Base-by-base conservation (phyloP, 1,284 basidiomycete species). In the Leccinum cinnamomeum region DNA sequence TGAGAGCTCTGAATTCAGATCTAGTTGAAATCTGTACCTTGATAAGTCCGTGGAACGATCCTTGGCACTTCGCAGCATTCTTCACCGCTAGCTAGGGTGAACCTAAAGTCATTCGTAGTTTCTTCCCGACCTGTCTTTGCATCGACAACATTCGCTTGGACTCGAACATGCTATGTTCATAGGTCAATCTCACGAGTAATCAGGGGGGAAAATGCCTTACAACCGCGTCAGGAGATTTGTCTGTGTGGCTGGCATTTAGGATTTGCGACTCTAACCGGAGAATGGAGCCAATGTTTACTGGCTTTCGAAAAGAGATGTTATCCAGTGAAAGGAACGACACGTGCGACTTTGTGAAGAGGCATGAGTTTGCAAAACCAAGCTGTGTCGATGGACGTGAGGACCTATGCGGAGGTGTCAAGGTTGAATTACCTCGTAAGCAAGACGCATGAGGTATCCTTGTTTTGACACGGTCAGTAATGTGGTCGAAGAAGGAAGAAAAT, bases 261-360 rank as follows among this genome's bases (percentile, higher is more conserved):
- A 93, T 83, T 65, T 85, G 82, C 1, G 90, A 90, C 2, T 84
- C 85, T 48, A 94, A 79, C 8, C 87, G 83, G 8, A 94, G 82
- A 57, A 93, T 88, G 0, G 88, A 91, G 5, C 91, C 92, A 58
- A 94, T 92, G 3, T 90, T 88, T 0, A 94, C 91, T 0, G 91
- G 91, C n/a, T 85, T 82, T 54, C 84, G 81, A 78, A 94, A 94
- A 2, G 86, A 85, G 71, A 94, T 92, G 57, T 86, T 85, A 72
- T 94, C 91, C 10, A 93, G 82, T 2, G 90, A 88, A 41, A 91
- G 78, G 78, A 94, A 94, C 8, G 83, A 83, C 61, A 92, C 81
- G 2, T 84, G 85, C 2, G 83, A 82, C 23, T 84, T 83, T 6
- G 89, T 88, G 72, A 92, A 92, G 62, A 92, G 76, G 48, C 84